Base-by-base conservation (phyloP, 2,329 filamentous ascomycete genomes). In the Penicillium sp. region DNA sequence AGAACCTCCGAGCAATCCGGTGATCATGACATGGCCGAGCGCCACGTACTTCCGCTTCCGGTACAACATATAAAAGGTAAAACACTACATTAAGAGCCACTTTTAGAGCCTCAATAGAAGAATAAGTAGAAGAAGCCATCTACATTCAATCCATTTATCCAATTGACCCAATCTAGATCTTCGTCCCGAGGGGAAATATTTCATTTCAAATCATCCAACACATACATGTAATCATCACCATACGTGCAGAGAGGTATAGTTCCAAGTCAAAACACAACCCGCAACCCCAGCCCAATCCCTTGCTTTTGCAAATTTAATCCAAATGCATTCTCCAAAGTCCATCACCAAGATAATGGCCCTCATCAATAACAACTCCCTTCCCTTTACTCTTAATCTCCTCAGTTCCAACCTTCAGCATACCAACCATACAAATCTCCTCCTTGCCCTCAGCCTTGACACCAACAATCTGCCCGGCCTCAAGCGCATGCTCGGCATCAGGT, bases 361-460 rank as follows among this genome's bases (percentile, higher is more conserved):
- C 88, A 78, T 97, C 93, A 64, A 97, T 90, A 16, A 92, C 94
- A 6, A 92, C 89, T 0, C 94, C 94, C 79, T 97, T 97, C 63
- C 91, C 91, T 78, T 93, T 93, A 63, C 86, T 87, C 83, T 94
- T 96, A 73, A 96, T 92, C 75, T 97, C 91, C 74, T 88, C 87
- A 0, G 94, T 97, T 3, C 91, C 88, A 69, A 88, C 85, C 67
- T 90, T 91, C 71, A 99, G 72, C 61, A 89, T 79, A 0, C 94
- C 94, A 0, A 99, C 88, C 53, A 96, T 84, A 74, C 92, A 97
- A 6, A 91, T 90, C 78, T 93, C 87, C 66, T 88, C 84, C 80
- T 99, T 99, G 8, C 94, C 94, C 81, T 99, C 94, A 0, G 94
- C 91, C 78, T 87, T 87, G 17, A 99, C 84, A 5, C 93, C 90